These are phyloP conservation scores for Sanguinoderma infundibulare DNA, from an alignment of 1,284 basidiomycete genomes.

Conservation along the genomic window DNA sequence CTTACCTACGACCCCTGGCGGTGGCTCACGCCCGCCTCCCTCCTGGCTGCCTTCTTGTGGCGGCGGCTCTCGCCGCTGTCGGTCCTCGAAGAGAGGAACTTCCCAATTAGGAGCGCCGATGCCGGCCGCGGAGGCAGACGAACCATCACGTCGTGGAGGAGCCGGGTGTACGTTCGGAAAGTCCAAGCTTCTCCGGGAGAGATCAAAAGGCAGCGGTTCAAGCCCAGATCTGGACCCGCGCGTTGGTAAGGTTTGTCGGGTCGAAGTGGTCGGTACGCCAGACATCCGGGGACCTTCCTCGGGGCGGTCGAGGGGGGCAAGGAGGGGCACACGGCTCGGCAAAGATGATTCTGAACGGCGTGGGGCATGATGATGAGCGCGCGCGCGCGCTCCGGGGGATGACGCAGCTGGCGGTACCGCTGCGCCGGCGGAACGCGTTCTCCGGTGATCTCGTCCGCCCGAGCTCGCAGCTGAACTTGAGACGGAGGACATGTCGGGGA, in stretches of 20 bases:
- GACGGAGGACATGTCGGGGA: neutral
- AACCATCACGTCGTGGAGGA: neutral
- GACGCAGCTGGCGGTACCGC: neutral
- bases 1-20: constrained; percentile 16
- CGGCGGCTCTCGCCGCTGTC: neutral
- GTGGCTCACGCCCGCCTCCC: neutral
- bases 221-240: neutral
- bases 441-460: constrained; percentile 9
- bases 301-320: neutral
- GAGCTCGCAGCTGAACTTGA: neutral
- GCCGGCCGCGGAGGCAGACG: neutral
- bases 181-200: constrained; percentile 4
- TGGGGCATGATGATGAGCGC: constrained; percentile 5
- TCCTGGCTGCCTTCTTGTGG: neutral
- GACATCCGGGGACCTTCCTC: neutral
- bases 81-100: constrained; percentile 13
- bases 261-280: neutral
- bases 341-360: constrained; percentile 8
- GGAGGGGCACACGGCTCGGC: neutral
- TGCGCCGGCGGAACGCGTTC: constrained; percentile 18
- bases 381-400: neutral
- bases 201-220: neutral
- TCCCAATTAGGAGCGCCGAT: constrained; percentile 3
- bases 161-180: neutral
- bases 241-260: neutral